Base-by-base conservation (phyloP, 176 grass and related monocot genomes). In the Cenchrus purpureus region DNA sequence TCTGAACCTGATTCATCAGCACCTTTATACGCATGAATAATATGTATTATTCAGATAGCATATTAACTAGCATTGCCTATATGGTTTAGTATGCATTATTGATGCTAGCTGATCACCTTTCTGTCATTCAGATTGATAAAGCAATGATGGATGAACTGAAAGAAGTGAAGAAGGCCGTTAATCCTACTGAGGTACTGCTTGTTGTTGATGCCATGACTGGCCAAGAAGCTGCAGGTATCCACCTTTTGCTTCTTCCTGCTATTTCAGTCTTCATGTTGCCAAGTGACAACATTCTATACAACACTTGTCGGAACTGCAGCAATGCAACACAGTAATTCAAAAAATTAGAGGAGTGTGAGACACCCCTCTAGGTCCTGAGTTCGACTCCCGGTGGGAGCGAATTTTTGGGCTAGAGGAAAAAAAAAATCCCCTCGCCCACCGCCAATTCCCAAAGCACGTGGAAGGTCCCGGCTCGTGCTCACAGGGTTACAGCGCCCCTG, bases 201-300 rank as follows among this genome's bases (percentile, higher is more conserved):
- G 97, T 99, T 34, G 97, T 99, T 77, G 97, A 99, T 91, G 97
- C 97, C 73, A 99, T 99, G 97, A 96, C 91, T 89, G 97, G 97
- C 17, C 94, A 99, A 79, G 97, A 99, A 96, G 97, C 97, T 76
- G 97, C 97, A 81, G 97, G 97, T 96, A 91, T 80, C 17, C 3
- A 53, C 42, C 52, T 84, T 42, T 48, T 68, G 37, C 43, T 69
- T 75, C 1, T 82, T 59, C n/a, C 34, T 71, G 19, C 28, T 34
- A 28, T 85, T 59, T 12, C 1, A 80, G 6, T 59, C 14, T 66
- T 17, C 17, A 28, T 17, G 63, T 43, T 68, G 37, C 53, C 51
- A 70, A 32, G 15, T 1, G 10, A 20, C 49, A 57, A 54, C 7
- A 83, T 71, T 60, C 44, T 54, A 29, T 56, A 3, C 37, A 29